Evolutionary conservation across 768 basidiomycete species (phyloP), one percentile per base, ranked within the genome.

Genomic region (Atractiella rhizophila): DNA sequence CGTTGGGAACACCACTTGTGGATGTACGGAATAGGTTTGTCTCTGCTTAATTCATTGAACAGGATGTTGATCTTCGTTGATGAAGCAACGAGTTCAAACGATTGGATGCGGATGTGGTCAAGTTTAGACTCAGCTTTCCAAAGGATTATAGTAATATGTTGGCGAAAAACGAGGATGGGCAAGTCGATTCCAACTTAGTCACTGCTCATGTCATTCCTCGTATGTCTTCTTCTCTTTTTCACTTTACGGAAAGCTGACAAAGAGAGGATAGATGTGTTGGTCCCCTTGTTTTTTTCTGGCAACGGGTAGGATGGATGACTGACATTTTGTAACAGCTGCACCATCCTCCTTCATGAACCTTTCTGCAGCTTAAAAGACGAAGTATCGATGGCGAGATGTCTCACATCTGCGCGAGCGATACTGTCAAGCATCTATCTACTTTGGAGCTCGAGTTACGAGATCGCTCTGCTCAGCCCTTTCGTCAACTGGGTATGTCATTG

Each of bases 271-370:
- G n/a, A n/a, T n/a, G n/a, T n/a, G n/a, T n/a, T n/a, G n/a, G n/a
- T n/a, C n/a, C n/a, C n/a, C n/a, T n/a, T n/a, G n/a, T n/a, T n/a
- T n/a, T n/a, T n/a, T n/a, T n/a, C n/a, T n/a, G n/a, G n/a, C n/a
- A n/a, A n/a, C n/a, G n/a, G n/a, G n/a, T n/a, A n/a, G n/a, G n/a
- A n/a, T n/a, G n/a, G n/a, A n/a, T n/a, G n/a, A n/a, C n/a, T n/a
- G n/a, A n/a, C n/a, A n/a, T n/a, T n/a, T n/a, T n/a, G n/a, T n/a
- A n/a, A n/a, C n/a, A n/a, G n/a, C n/a, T n/a, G n/a, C 11, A 47
- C 37, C 7, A 45, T 53, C 30, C 39, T 51, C 9, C 31, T 53
- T 10, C 52, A 53, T 41, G 52, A 53, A 25, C 43, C 49, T 20
- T 51, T 45, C 32, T 41, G 46, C 28, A 29, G 40, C 12, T 21